phyloP scores from a whole-genome alignment of 495 filamentous ascomycete genomes.

The Lophium mytilinum region DNA sequence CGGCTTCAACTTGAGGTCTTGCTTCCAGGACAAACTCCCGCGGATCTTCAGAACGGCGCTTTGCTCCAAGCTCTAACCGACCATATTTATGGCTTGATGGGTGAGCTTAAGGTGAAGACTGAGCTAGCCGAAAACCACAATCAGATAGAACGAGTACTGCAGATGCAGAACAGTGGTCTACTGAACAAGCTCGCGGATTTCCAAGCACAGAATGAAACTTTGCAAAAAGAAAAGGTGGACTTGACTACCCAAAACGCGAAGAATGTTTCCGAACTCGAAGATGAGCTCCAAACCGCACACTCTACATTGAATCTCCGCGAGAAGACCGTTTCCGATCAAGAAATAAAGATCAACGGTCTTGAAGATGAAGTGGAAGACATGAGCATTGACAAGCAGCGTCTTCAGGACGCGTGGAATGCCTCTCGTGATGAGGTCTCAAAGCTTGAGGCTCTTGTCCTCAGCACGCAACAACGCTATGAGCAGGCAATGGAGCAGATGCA shows the following conservation, averaged over 20 bases:
- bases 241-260: slow-evolving; percentile 43
- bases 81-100: slow-evolving; percentile 21
- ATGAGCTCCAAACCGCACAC: slow-evolving; percentile 5
- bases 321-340: slow-evolving; percentile 47
- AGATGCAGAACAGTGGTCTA: slow-evolving; percentile 16
- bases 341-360: slow-evolving; percentile 20
- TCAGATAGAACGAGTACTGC: slow-evolving; percentile 6
- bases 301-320: slow-evolving; percentile 37
- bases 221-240: slow-evolving; percentile 46
- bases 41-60: slow-evolving; percentile 22
- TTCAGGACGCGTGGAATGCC: slow-evolving; percentile 52
- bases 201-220: slow-evolving; percentile 22
- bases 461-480: slow-evolving; percentile 49
- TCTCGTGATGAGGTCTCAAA: slow-evolving; percentile 57
- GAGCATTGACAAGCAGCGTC: slow-evolving; percentile 41
- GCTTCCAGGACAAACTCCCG: slow-evolving; percentile 19
- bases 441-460: slow-evolving; percentile 52
- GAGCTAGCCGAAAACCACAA: slow-evolving; percentile 17
- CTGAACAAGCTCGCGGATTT: slow-evolving; percentile 24
- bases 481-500: slow-evolving; percentile 23
- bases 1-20: slow-evolving; percentile 28
- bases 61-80: slow-evolving; percentile 24
- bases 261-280: slow-evolving; percentile 25
- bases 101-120: slow-evolving; percentile 16
- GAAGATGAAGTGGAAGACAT: slow-evolving; percentile 11